Conservation (phyloP, 2,329 filamentous ascomycete genomes). For the Hypoxylon sp. region DNA sequence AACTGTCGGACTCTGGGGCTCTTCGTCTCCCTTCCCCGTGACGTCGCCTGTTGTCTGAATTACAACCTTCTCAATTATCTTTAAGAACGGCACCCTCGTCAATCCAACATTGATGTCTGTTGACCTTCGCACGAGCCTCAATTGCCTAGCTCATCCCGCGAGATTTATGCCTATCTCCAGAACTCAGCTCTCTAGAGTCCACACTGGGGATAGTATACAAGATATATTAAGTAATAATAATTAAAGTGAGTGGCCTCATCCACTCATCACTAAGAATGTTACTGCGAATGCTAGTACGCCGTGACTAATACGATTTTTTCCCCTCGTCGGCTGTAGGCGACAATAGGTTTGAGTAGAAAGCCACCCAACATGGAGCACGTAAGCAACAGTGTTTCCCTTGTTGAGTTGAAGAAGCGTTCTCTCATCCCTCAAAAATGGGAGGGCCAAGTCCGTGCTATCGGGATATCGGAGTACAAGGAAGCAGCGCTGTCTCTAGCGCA, state of each 20-base stretch:
- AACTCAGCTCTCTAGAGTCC: slow-evolving; percentile 68
- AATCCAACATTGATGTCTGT: slow-evolving; percentile 71
- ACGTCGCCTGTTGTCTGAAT: slow-evolving; percentile 43
- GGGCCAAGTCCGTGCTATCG: slow-evolving; percentile 73
- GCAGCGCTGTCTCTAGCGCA: slow-evolving; percentile 81
- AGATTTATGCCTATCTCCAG: slow-evolving; percentile 72
- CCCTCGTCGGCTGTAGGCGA: slow-evolving; percentile 16
- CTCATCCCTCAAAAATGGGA: slow-evolving; percentile 69
- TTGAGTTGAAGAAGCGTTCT: slow-evolving; percentile 59
- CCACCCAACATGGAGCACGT: slow-evolving; percentile 62
- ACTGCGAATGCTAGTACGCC: background rate
- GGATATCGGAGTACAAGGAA: slow-evolving; percentile 77
- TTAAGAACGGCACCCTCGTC: slow-evolving; percentile 46
- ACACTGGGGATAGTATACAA: slow-evolving; percentile 71
- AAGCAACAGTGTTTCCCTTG: slow-evolving; percentile 50
- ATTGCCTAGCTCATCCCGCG: slow-evolving; percentile 69
- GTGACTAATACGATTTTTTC: slow-evolving; percentile 29
- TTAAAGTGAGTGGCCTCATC: slow-evolving; percentile 51
- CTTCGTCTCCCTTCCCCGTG: slow-evolving; percentile 41
- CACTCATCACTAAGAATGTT: slow-evolving; percentile 11
- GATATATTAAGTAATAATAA: slow-evolving; percentile 64
- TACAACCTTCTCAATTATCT: slow-evolving; percentile 35
- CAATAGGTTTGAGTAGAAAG: slow-evolving; percentile 44
- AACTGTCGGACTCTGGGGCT: slow-evolving; percentile 26
- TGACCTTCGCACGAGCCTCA: slow-evolving; percentile 69